Evolutionary conservation across 768 basidiomycete species (phyloP).

Genomic region (Solioccasus polychromus): DNA sequence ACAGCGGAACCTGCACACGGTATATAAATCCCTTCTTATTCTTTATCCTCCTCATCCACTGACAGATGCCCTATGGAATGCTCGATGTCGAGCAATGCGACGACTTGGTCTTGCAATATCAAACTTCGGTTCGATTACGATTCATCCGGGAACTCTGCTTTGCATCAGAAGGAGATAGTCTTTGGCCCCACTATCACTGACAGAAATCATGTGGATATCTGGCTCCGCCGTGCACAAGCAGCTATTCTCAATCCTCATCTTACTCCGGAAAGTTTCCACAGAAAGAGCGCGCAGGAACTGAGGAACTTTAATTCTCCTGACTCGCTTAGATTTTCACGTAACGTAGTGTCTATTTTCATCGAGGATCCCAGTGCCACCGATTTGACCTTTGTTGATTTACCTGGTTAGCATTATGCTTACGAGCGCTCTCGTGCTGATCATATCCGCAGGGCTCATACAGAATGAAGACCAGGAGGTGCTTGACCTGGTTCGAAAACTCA

Average conservation of each 20-base stretch:
- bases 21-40: constrained; percentile 9
- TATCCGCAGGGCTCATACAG: constrained; percentile 51
- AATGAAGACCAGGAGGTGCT: constrained; percentile 43
- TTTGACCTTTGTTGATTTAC: constrained; percentile 52
- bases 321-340: constrained; percentile 45
- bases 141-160: constrained; percentile 23
- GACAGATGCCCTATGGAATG: constrained; percentile 54
- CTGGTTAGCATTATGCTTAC: constrained; percentile 35
- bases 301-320: constrained; percentile 20
- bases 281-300: constrained; percentile 25
- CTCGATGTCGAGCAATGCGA: constrained; percentile 40
- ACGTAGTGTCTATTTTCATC: constrained; percentile 46
- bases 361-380: constrained; percentile 45
- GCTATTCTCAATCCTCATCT: constrained; percentile 38
- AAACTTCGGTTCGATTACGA: constrained; percentile 38
- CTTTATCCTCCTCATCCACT: background rate
- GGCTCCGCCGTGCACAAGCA: constrained; percentile 43
- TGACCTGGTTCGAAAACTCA: constrained; percentile 46
- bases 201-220: constrained; percentile 35
- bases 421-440: constrained; percentile 1
- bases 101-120: constrained; percentile 44
- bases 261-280: constrained; percentile 17
- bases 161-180: constrained; percentile 2
- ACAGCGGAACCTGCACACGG: constrained; percentile 61
- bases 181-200: constrained; percentile 35